Base-by-base conservation (phyloP, 371 early-diverging fungal genomes). In the Mucor racemosus region DNA sequence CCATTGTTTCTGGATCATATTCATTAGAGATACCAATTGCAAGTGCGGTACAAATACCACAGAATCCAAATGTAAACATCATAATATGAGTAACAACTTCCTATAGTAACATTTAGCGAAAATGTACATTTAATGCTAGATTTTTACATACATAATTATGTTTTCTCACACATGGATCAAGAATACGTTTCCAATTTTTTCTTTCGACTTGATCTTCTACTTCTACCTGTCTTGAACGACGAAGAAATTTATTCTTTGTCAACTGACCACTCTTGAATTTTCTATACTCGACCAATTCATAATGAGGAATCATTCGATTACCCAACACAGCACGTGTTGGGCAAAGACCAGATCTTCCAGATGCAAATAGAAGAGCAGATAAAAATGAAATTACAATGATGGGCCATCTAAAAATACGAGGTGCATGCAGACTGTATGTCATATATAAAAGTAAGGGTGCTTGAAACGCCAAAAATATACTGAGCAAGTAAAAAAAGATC, bases 21-120 rank as follows among this genome's bases (percentile, higher is more conserved):
- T 55, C 56, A 15, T 55, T 55, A 5, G 56, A 34, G n/a, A 55
- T 55, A 7, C 50, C 50, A 50, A 50, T 50, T 26, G 50, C 50
- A 26, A 50, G 26, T 50, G 50, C 50, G 6, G 50, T 50, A 26
- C 50, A 50, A 19, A 50, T 19, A 11, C 50, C 26, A 11, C 50
- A 50, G 36, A 58, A 58, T 7, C 36, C 14, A 35, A 44, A 60
- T 0, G 40, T 40, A 10, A 60, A 60, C 35, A 34, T 44, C 19
- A 60, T 34, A 34, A 60, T 61, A 35, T 61, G 48, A 38, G 61
- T 50, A 26, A 26, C 19, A 9, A 50, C 50, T 11, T 50, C 50
- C 50, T 50, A 50, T 9, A 50, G 26, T 7, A 21, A 7, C 21
- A 5, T 4, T 50, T 10, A 50, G 21, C 21, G 21, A 26, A 26